Base-by-base conservation (phyloP, 2,329 filamentous ascomycete species). In the Aureobasidium namibiae region DNA sequence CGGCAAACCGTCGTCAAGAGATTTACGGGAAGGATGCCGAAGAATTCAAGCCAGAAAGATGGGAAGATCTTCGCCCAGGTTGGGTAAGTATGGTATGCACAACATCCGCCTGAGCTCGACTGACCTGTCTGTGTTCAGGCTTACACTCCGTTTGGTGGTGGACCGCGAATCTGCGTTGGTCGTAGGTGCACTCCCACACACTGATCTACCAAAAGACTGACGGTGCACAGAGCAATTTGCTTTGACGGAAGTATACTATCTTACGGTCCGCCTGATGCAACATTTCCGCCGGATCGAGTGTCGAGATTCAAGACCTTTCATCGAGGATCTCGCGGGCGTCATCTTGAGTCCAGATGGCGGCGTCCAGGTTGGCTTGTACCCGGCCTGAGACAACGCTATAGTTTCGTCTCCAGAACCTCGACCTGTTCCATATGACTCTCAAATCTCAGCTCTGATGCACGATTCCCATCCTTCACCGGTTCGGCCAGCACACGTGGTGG, bases 21-120 rank as follows among this genome's bases (percentile, higher is more conserved):
- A 56, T 74, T 54, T 75, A 66, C 64, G 74, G 74, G 24, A 63
- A 67, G 0, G 72, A 75, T 48, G 76, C 75, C 0, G 69, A 74
- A 0, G 65, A 69, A 23, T 74, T 73, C 65, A 62, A 63, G 33
- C 69, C 71, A 4, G 72, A 74, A 48, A 65, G 73, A 7, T 75
- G 72, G 63, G 60, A 63, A 5, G 23, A 49, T 23, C 34, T 52
- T 9, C 60, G 56, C 21, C 48, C 41, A 13, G 49, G 57, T 9
- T 60, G 57, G 57, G 56, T 58, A 48, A 7, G 41, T 16, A 18
- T 34, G 9, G 3, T 23, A n/a, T 42, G 24, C 13, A 24, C 21
- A 29, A 34, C 4, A 21, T 44, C 11, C 3, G 10, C 7, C 14
- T 4, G 3, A 33, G n/a, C 7, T 21, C 36, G 10, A 21, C 46